Evolutionary conservation across 2,329 filamentous ascomycete genomes (phyloP).

Genomic region (Microascus cirrosus): DNA sequence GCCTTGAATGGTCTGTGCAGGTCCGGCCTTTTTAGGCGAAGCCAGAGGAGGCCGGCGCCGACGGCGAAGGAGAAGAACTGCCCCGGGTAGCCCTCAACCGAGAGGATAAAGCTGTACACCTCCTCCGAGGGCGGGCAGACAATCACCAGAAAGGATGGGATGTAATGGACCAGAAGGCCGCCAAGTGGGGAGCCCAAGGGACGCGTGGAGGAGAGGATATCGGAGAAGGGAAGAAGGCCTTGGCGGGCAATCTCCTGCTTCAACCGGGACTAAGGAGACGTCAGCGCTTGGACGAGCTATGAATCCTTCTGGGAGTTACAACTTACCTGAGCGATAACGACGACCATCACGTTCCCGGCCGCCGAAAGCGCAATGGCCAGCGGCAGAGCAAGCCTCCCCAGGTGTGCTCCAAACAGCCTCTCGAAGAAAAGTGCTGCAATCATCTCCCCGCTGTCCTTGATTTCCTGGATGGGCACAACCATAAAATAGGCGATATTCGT

Average conservation of each 20-base stretch:
- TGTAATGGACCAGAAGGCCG: slow-evolving; percentile 56
- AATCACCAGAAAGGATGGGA: slow-evolving; percentile 58
- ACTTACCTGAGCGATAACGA: slow-evolving; percentile 54
- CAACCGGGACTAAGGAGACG: slow-evolving; percentile 40
- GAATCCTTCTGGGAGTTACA: neutral
- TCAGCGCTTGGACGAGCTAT: slow-evolving; percentile 7
- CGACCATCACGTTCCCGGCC: slow-evolving; percentile 62
- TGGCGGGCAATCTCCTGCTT: slow-evolving; percentile 65
- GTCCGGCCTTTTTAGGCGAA: slow-evolving; percentile 48
- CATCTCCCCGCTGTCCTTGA: slow-evolving; percentile 54
- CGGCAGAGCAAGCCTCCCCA: slow-evolving; percentile 48
- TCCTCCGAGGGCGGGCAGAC: slow-evolving; percentile 50
- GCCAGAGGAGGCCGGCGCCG: slow-evolving; percentile 45
- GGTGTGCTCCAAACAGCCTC: slow-evolving; percentile 44
- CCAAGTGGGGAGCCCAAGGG: slow-evolving; percentile 59
- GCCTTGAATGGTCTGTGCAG: slow-evolving; percentile 54
- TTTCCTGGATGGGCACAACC: slow-evolving; percentile 56
- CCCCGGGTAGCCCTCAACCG: slow-evolving; percentile 58
- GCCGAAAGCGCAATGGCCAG: slow-evolving; percentile 57
- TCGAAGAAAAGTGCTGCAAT: slow-evolving; percentile 60
- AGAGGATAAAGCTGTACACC: slow-evolving; percentile 62
- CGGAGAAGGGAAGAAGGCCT: slow-evolving; percentile 56
- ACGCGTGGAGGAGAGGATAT: slow-evolving; percentile 48
- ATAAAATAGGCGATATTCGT: slow-evolving; percentile 53
- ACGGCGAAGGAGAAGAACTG: slow-evolving; percentile 49